Conservation (phyloP, 768 basidiomycete genomes). For the Tulasnella sp. region DNA sequence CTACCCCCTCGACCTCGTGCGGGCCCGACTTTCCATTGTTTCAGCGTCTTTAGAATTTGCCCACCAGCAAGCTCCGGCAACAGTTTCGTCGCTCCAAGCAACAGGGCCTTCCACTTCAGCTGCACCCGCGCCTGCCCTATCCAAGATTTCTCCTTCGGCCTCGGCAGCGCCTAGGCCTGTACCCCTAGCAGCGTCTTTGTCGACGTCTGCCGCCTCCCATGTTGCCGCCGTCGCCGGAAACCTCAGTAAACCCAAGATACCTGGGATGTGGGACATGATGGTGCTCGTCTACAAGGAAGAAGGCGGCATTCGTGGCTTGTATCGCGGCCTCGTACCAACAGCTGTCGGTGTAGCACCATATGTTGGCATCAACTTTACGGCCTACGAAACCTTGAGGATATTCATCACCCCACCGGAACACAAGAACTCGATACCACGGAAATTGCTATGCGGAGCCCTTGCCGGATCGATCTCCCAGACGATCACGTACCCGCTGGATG, state of each 20-base stretch:
- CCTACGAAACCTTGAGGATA: slow-evolving; percentile 79
- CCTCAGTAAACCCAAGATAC: slow-evolving; percentile 36
- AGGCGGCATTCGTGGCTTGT: slow-evolving; percentile 78
- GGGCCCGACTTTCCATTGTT: slow-evolving; percentile 88
- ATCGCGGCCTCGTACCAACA: slow-evolving; percentile 81
- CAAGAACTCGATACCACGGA: slow-evolving; percentile 61
- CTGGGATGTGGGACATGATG: slow-evolving; percentile 79
- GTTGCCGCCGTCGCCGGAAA: slow-evolving; percentile 41
- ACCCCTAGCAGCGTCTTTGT: slow-evolving; percentile 33
- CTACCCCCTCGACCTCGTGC: slow-evolving; percentile 91
- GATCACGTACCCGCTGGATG: slow-evolving; percentile 93
- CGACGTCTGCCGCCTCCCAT: slow-evolving; percentile 33
- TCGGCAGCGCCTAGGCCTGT: slow-evolving; percentile 21
- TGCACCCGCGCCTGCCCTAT: slow-evolving; percentile 2
- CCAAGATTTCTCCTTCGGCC: slow-evolving; percentile 22
- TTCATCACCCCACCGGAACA: slow-evolving; percentile 72
- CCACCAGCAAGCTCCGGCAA: slow-evolving; percentile 35
- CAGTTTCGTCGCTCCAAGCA: slow-evolving; percentile 27
- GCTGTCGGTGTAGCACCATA: slow-evolving; percentile 84
- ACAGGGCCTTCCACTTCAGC: neutral
- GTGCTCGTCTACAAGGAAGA: slow-evolving; percentile 86
- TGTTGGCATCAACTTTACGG: slow-evolving; percentile 81
- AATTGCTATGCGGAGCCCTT: slow-evolving; percentile 79
- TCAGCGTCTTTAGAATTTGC: slow-evolving; percentile 66
- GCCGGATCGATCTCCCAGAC: slow-evolving; percentile 93